Conservation (phyloP, 2,329 filamentous ascomycete genomes). For the Trichoderma koningii region DNA sequence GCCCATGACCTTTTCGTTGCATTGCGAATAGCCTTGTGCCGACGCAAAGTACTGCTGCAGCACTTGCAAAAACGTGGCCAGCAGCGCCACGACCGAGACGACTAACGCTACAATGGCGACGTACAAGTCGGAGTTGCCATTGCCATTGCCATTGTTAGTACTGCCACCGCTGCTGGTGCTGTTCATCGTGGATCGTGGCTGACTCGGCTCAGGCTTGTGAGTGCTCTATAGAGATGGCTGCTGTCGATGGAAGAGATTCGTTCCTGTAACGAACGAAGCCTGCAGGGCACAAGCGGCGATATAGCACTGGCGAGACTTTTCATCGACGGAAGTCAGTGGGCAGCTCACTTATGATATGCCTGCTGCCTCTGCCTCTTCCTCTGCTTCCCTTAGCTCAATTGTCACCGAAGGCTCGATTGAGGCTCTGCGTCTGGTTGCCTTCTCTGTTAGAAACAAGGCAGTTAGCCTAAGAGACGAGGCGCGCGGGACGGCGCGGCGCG, state of each 20-base stretch:
- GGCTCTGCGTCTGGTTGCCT: not conserved
- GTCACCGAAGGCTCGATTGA: not conserved
- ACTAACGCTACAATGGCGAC: conserved; percentile 50
- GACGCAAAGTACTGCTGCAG: conserved; percentile 54
- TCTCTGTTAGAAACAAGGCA: not conserved
- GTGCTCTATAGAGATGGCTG: not conserved
- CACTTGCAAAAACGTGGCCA: conserved; percentile 50
- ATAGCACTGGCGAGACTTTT: not conserved
- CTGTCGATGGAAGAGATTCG: not conserved
- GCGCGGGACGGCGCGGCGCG: conserved; percentile 27
- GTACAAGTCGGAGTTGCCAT: conserved; percentile 38
- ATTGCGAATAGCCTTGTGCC: conserved; percentile 52
- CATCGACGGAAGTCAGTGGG: not conserved
- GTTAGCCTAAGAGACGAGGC: conserved; percentile 19
- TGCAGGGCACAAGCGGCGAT: not conserved
- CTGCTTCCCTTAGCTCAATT: not conserved
- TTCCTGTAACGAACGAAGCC: not conserved
- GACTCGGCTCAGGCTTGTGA: not conserved
- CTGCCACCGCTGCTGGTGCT: not conserved
- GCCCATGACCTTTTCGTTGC: conserved; percentile 52
- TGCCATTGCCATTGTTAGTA: conserved; percentile 4
- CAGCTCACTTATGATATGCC: conserved; percentile 1
- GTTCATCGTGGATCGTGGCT: conserved; percentile 14
- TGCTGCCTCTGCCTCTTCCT: not conserved
- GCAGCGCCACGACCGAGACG: conserved; percentile 50